These are phyloP conservation scores for Trichoderma virens DNA, from an alignment of 495 filamentous ascomycete species.

Conservation along the genomic window DNA sequence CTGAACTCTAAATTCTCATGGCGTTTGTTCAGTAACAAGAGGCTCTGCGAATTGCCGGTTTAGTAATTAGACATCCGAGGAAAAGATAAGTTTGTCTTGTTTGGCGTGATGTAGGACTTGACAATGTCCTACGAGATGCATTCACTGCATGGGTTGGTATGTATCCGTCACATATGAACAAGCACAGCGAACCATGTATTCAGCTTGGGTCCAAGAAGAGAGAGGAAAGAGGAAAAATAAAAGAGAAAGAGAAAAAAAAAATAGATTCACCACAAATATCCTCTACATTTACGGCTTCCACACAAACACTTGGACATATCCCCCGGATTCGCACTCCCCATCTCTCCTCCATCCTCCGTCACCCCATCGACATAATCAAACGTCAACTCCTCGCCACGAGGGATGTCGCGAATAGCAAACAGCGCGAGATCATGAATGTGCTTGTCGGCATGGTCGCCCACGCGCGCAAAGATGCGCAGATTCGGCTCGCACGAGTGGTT, in stretches of 20 bases:
- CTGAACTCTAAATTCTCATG: no score
- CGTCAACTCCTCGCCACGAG: slow-evolving; percentile 63
- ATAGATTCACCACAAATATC: slow-evolving; percentile 51
- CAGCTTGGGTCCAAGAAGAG: no score
- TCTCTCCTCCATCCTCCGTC: slow-evolving; percentile 41
- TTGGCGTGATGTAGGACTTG: no score
- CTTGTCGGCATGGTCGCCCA: slow-evolving; percentile 66
- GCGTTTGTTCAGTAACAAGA: no score
- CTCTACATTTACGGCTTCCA: slow-evolving; percentile 56
- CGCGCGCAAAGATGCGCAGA: slow-evolving; percentile 74
- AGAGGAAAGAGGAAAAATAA: no score
- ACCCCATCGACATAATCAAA: slow-evolving; percentile 73
- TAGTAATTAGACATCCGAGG: no score
- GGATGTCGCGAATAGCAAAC: slow-evolving; percentile 68
- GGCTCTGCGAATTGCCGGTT: no score
- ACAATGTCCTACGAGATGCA: no score
- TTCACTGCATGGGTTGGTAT: no score
- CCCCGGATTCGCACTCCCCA: slow-evolving; percentile 27
- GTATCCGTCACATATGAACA: no score
- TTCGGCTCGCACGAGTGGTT: slow-evolving; percentile 70
- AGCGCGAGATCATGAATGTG: slow-evolving; percentile 80
- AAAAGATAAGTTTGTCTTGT: no score
- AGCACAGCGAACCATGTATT: no score
- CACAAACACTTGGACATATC: slow-evolving; percentile 59
- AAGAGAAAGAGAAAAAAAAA: background rate